Evolutionary conservation across 2,329 filamentous ascomycete species (phyloP).

Genomic region (Ophiostoma novo-ulmi): DNA sequence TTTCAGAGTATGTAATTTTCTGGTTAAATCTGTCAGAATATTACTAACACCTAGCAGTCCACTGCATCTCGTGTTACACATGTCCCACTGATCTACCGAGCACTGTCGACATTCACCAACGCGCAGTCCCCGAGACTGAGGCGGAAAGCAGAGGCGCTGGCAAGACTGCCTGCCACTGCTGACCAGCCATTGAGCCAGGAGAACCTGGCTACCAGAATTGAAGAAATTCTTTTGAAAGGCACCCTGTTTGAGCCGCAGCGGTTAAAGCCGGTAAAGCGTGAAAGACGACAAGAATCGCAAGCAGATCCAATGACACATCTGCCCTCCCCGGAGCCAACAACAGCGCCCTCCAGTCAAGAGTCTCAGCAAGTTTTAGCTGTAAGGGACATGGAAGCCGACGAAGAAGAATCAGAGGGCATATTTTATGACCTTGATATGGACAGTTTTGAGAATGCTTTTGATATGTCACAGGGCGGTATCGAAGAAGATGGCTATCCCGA

Average conservation of each 20-base stretch:
- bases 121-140: slow-evolving; percentile 25
- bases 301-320: neutral
- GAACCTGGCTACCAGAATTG: slow-evolving; percentile 11
- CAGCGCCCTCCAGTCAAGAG: neutral
- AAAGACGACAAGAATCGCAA: neutral
- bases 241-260: slow-evolving; percentile 12
- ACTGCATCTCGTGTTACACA: slow-evolving; percentile 16
- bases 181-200: neutral
- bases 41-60: slow-evolving; percentile 13
- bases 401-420: neutral
- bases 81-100: slow-evolving; percentile 22
- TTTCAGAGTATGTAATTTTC: slow-evolving; percentile 23
- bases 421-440: slow-evolving; percentile 15
- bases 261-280: neutral
- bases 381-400: neutral
- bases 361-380: neutral
- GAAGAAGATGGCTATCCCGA: neutral
- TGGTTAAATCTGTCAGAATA: too few species aligned
- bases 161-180: neutral
- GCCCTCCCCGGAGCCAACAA: neutral
- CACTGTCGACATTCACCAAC: slow-evolving; percentile 21
- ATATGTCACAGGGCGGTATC: neutral
- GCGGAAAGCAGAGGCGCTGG: slow-evolving; percentile 19
- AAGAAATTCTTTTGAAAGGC: slow-evolving; percentile 23
- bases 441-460: slow-evolving; percentile 3